Base-by-base conservation (phyloP, 768 basidiomycete genomes). In the Mycena alexandri region DNA sequence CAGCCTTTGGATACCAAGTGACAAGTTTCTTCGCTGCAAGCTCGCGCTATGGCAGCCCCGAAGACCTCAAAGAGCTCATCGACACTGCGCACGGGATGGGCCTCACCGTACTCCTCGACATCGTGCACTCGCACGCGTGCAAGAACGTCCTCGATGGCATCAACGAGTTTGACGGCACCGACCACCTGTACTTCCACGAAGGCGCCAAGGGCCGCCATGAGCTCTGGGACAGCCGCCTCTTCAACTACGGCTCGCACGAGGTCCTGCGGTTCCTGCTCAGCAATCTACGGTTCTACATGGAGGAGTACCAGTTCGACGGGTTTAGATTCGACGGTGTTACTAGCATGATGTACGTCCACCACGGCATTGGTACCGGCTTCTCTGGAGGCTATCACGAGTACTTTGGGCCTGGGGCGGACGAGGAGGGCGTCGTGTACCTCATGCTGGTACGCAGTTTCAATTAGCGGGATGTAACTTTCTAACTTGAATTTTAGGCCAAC, bases 301-400 rank as follows among this genome's bases (percentile, higher is more conserved):
- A 99, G 65, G 93, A 94, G 75, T 99, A 93, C 80, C 87, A 87
- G 72, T 98, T 99, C 77, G 98, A 99, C 74, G 98, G 98, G 13
- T 99, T 98, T 88, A 84, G 98, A 47, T 99, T 99, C 76, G 98
- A 99, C 72, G 98, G 98, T 29, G 98, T 99, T 53, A 99, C 98
- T 5, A 96, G 95, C 75, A 99, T 99, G 97, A 96, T 99, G 95
- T 99, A 98, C 81, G 82, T 88, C 57, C 98, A 99, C 76, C 98
- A 99, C 79, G 98, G 98, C 12, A 99, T 99, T 72, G 97, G 97
- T 17, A 88, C 96, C 10, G 98, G 97, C 19, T 99, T 99, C 82
- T 97, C 95, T 46, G 96, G 97, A 29, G 96, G 94, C 14, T 99
- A 99, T 79, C 94, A 98, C 75, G 98, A 99, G 79, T 99, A 99